A percentile compares a stretch with the other conserved stretches of the same genome.
phyloP scores from a whole-genome alignment of 805 yeast species.

The Yarrowia sp. region DNA sequence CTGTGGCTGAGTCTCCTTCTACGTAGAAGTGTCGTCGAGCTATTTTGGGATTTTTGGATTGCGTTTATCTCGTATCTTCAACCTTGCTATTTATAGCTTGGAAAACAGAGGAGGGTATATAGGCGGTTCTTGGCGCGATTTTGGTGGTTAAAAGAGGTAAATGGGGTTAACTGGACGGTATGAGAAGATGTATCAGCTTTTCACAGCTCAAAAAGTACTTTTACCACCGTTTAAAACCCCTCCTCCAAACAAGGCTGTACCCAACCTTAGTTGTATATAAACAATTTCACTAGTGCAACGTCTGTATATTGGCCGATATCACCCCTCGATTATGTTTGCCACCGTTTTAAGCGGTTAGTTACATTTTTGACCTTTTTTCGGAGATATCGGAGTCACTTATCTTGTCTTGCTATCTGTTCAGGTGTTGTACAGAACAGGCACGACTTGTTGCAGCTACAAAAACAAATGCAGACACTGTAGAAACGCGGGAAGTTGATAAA shows the following conservation, averaged over 20 bases:
- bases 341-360: too few species aligned
- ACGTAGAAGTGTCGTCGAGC: not conserved
- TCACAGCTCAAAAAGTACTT: not conserved
- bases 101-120: not conserved
- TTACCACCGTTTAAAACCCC: not conserved
- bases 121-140: not conserved
- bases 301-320: too few species aligned
- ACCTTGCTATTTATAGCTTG: not conserved
- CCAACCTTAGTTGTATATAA: not conserved
- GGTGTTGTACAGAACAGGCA: too few species aligned
- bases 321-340: too few species aligned
- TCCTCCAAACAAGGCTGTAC: too few species aligned
- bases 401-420: too few species aligned
- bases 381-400: too few species aligned
- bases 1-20: not conserved
- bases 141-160: not conserved
- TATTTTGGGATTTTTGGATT: not conserved
- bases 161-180: not conserved
- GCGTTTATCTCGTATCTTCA: not conserved
- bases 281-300: not conserved
- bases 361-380: too few species aligned
- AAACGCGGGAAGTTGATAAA: too few species aligned
- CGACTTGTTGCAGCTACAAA: too few species aligned
- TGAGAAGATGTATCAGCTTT: not conserved
- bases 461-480: too few species aligned